These are phyloP conservation scores for Huntiella decipiens DNA, from an alignment of 2,329 filamentous ascomycete species.

Conservation along the genomic window DNA sequence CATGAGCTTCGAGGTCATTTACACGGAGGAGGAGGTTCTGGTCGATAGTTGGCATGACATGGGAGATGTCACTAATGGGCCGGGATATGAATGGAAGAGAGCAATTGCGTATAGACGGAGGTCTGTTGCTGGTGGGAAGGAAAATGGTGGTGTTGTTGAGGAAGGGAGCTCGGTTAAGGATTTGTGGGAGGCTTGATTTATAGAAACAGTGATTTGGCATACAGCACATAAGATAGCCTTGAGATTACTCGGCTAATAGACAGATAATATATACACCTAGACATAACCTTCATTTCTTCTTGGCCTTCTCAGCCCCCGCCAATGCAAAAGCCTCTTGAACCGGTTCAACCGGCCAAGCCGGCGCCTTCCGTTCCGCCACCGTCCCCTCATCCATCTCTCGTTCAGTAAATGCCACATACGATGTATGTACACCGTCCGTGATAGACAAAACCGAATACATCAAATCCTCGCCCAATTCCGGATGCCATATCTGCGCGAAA, in stretches of 20 bases:
- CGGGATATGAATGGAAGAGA: slow-evolving; percentile 6
- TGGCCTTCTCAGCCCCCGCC: too few relatives aligned
- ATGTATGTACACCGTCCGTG: slow-evolving; percentile 27
- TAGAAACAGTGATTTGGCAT: too few relatives aligned
- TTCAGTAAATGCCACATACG: slow-evolving; percentile 35
- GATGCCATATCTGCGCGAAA: too few relatives aligned
- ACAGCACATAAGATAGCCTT: too few relatives aligned
- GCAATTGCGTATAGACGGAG: not conserved
- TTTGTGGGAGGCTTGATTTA: not conserved
- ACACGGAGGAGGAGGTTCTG: not conserved
- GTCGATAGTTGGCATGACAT: slow-evolving; percentile 7
- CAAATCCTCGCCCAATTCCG: slow-evolving; percentile 29
- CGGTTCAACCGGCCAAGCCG: too few relatives aligned
- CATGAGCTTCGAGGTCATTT: not conserved
- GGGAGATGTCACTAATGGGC: slow-evolving; percentile 1
- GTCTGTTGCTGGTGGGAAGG: not conserved
- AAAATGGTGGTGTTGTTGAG: not conserved
- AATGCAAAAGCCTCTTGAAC: too few relatives aligned
- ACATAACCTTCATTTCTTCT: too few relatives aligned
- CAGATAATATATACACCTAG: too few relatives aligned
- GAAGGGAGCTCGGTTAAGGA: slow-evolving; percentile 2
- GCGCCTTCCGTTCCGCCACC: too few relatives aligned
- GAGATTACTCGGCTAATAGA: too few relatives aligned
- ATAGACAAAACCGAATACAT: slow-evolving; percentile 37
- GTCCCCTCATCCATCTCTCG: slow-evolving; percentile 21